Evolutionary conservation across 2,329 filamentous ascomycete genomes (phyloP), one percentile per base, ranked within the genome.

Genomic region (Diaporthe longicolla): DNA sequence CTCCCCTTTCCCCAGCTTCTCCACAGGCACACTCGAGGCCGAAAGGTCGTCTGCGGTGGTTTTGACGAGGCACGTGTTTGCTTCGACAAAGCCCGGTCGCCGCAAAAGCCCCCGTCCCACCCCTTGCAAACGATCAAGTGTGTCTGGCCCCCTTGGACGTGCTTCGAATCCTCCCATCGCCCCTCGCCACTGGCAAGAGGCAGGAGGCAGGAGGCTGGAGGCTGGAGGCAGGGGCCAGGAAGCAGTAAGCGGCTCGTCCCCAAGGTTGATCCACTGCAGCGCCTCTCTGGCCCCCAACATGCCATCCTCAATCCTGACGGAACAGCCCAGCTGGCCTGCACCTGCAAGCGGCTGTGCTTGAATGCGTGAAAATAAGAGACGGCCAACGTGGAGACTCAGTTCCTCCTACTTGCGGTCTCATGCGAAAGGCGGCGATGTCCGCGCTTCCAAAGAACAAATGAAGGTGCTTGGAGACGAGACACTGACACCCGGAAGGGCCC

Each of bases 261-360:
- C 15, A n/a, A n/a, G 45, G 29, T 43, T 68, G 29, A 37, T 37
- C 24, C 15, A 4, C 32, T 15, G 24, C n/a, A 21, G 32, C n/a
- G 63, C 63, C 48, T 11, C 7, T 68, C 4, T 9, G 48, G 63
- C 63, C 63, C 63, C 63, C 45, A 40, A 26, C 21, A 8, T 29
- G n/a, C 43, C 40, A 43, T 6, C 40, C 40, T 35, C 26, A n/a
- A 68, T 68, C 63, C 63, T 54, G 15, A 40, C n/a, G 63, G 63
- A 54, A 54, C n/a, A 54, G 29, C 45, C 45, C 45, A 48, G 45
- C 17, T 13, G 32, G 43, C 45, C 48, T 54, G 63, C 48, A 68
- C 32, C 37, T 68, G 63, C 63, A 45, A 24, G 45, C 32, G 32
- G 48, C 4, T 24, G 48, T 54, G 40, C 21, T 37, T 26, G 48